Conservation (phyloP, 1,284 basidiomycete genomes). For the Sporisorium sorghi region DNA sequence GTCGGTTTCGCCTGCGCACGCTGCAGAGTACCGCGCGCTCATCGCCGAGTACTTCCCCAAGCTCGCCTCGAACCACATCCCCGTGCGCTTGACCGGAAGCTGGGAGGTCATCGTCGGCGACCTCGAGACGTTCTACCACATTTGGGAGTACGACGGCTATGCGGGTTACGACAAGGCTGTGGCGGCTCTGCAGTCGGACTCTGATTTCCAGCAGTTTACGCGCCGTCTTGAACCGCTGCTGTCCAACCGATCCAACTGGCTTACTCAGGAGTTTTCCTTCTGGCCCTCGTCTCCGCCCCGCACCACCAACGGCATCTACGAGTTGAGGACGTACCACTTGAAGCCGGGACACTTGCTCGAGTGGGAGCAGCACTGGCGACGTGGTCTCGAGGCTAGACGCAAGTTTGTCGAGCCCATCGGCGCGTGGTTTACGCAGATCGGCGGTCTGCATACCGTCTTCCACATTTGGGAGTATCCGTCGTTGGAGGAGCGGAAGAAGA, state of each 20-base stretch:
- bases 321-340: slow-evolving; percentile 65
- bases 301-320: slow-evolving; percentile 55
- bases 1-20: slow-evolving; percentile 55
- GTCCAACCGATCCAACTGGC: slow-evolving; percentile 59
- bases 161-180: slow-evolving; percentile 61
- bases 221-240: slow-evolving; percentile 41
- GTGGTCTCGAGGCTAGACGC: slow-evolving; percentile 64
- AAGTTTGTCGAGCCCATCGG: slow-evolving; percentile 66
- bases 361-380: slow-evolving; percentile 67
- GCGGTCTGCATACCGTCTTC: slow-evolving; percentile 65
- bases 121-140: slow-evolving; percentile 67
- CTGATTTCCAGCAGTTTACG: slow-evolving; percentile 46
- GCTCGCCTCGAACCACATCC: slow-evolving; percentile 39
- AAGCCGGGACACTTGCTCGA: slow-evolving; percentile 65
- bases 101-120: slow-evolving; percentile 66
- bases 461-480: slow-evolving; percentile 67
- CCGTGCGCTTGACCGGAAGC: slow-evolving; percentile 55
- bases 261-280: slow-evolving; percentile 67
- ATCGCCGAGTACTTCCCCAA: slow-evolving; percentile 57
- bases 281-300: slow-evolving; percentile 57
- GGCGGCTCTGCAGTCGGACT: slow-evolving; percentile 34
- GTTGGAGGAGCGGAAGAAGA: slow-evolving; percentile 65
- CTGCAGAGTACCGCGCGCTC: slow-evolving; percentile 55
- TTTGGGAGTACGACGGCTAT: slow-evolving; percentile 67
- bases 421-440: slow-evolving; percentile 67